A percentile compares a stretch with the other conserved stretches of the same genome.
phyloP scores from a whole-genome alignment of 2,329 filamentous ascomycete species.

The Ilyonectria mors-panacis region DNA sequence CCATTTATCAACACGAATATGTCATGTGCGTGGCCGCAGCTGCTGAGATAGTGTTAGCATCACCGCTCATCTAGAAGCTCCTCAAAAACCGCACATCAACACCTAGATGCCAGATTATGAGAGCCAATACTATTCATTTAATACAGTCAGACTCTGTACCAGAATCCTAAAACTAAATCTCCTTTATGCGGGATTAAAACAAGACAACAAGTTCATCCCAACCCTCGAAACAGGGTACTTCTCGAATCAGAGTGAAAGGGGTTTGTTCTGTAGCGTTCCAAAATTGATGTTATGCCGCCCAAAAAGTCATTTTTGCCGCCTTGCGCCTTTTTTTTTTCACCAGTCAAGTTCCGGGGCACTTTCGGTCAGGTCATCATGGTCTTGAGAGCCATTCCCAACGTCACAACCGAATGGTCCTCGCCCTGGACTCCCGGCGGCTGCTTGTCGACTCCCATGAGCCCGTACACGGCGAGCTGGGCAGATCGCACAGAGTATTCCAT shows the following conservation, averaged over 20 bases:
- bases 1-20: too few relatives aligned
- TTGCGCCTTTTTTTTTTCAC: background rate
- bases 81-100: too few relatives aligned
- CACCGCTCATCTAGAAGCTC: too few relatives aligned
- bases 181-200: background rate
- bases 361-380: constrained; percentile 43
- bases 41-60: too few relatives aligned
- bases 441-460: constrained; percentile 44
- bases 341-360: too few relatives aligned
- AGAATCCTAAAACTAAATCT: background rate
- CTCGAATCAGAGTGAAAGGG: constrained; percentile 1
- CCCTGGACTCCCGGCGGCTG: constrained; percentile 39
- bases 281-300: constrained; percentile 1
- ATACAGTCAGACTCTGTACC: background rate
- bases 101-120: background rate
- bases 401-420: constrained; percentile 42
- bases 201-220: background rate
- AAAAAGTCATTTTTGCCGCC: constrained; percentile 6
- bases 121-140: background rate
- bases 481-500: constrained; percentile 49
- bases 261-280: constrained; percentile 9
- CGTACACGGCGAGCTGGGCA: constrained; percentile 46
- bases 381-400: constrained; percentile 46
- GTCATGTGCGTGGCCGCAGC: too few relatives aligned
- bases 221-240: background rate